phyloP scores from a whole-genome alignment of 306 rosid species.

The Luffa aegyptiaca region DNA sequence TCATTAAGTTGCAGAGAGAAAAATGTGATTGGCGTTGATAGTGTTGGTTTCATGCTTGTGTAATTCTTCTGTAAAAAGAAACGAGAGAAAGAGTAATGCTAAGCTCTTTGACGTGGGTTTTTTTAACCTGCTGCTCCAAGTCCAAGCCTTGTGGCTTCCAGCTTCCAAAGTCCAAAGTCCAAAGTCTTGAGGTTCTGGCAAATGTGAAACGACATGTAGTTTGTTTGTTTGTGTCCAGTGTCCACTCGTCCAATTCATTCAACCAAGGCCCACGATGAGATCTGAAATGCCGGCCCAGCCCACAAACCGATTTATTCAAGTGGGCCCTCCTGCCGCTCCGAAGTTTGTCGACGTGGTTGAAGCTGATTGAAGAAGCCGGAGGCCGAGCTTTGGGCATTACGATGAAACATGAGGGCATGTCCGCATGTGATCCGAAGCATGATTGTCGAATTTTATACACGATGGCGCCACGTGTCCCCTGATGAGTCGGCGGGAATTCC shows the following conservation, averaged over 20 bases:
- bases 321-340: not conserved
- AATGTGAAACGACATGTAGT: not conserved
- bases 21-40: not conserved
- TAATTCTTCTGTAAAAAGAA: slow-evolving; percentile 6
- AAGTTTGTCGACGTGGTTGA: too few species aligned
- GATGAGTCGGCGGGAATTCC: not conserved
- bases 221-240: not conserved
- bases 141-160: too few species aligned
- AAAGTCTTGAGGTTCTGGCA: not conserved
- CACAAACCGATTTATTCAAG: not conserved
- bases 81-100: not conserved
- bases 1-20: not conserved
- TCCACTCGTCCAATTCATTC: not conserved
- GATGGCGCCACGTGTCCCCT: not conserved
- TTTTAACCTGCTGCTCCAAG: too few species aligned
- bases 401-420: not conserved
- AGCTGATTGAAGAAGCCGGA: too few species aligned
- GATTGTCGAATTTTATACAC: not conserved
- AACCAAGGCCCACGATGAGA: not conserved
- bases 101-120: not conserved
- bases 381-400: not conserved
- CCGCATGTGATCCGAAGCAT: not conserved
- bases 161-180: too few species aligned
- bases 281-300: not conserved
- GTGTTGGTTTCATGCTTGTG: slow-evolving; percentile 7